Evolutionary conservation across 148 eudicot species (phyloP).

Genomic region (Spergularia marina): DNA sequence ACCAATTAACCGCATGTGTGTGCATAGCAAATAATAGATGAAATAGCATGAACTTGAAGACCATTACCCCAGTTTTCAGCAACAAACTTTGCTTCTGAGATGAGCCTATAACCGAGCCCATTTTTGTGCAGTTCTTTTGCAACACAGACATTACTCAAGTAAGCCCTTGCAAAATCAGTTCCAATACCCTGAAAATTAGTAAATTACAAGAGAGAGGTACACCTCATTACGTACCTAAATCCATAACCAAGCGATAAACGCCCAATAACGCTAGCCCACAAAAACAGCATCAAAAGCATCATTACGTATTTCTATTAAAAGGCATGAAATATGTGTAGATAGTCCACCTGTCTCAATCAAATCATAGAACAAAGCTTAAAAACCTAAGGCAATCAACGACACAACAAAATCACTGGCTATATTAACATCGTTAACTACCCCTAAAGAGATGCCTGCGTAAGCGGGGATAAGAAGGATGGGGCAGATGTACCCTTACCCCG

Average conservation of each 20-base stretch:
- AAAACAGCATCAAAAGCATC: not conserved
- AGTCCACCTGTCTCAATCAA: not conserved
- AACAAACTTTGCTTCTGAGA: conserved; percentile 55
- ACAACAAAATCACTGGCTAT: not conserved
- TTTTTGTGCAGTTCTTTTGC: conserved; percentile 80
- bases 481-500: too few relatives aligned
- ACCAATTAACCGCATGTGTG: not conserved
- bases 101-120: conserved; percentile 64
- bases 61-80: conserved; percentile 89
- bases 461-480: too few relatives aligned
- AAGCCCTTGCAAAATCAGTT: conserved; percentile 86
- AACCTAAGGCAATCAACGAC: not conserved
- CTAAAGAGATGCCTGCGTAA: not conserved
- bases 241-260: not conserved
- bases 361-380: not conserved
- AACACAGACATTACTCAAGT: conserved; percentile 88
- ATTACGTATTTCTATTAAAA: not conserved
- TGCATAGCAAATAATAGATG: not conserved
- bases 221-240: not conserved
- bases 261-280: not conserved
- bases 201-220: conserved; percentile 8
- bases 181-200: conserved; percentile 68
- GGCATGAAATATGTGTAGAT: not conserved
- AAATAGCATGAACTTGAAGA: not conserved
- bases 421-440: not conserved